phyloP scores from a whole-genome alignment of 2,329 filamentous ascomycete genomes.

The Pseudodiploospora longispora region DNA sequence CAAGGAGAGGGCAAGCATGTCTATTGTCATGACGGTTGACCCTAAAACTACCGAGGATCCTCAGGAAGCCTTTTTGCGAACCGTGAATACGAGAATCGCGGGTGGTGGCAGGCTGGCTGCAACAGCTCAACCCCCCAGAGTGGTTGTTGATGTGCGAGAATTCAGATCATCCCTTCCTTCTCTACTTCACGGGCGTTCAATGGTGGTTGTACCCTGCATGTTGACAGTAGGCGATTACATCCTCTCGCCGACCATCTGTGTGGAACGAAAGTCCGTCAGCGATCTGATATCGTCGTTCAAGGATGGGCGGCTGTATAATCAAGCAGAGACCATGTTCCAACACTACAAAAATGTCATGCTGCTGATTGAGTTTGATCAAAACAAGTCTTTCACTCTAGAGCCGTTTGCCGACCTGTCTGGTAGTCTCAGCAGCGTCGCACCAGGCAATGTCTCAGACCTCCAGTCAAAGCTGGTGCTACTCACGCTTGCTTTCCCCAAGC shows the following conservation, averaged over 20 bases:
- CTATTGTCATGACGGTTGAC: constrained; percentile 72
- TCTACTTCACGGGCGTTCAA: constrained; percentile 78
- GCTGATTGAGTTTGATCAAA: constrained; percentile 94
- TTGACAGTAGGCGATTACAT: constrained; percentile 96
- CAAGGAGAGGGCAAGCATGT: constrained; percentile 89
- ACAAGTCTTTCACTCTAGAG: constrained; percentile 93
- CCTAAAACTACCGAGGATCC: constrained; percentile 64
- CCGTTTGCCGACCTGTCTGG: constrained; percentile 61
- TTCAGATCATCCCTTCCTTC: constrained; percentile 90
- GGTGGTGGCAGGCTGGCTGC: constrained; percentile 79
- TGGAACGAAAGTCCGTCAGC: constrained; percentile 88
- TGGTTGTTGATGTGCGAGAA: constrained; percentile 93
- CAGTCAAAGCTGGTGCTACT: constrained; percentile 89
- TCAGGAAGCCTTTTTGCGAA: constrained; percentile 86
- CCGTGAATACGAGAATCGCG: constrained; percentile 92
- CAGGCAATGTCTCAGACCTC: constrained; percentile 59
- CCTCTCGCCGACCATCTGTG: constrained; percentile 79
- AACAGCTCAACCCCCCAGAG: constrained; percentile 78
- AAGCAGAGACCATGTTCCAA: constrained; percentile 88
- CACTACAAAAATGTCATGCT: constrained; percentile 87
- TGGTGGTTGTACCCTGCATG: constrained; percentile 88
- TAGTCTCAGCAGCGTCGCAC: constrained; percentile 54
- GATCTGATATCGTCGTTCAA: constrained; percentile 89
- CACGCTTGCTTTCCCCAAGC: constrained; percentile 80
- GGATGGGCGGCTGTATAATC: constrained; percentile 84